Base-by-base conservation (phyloP, 2,329 filamentous ascomycete genomes). In the Ceratocystis smalleyi region DNA sequence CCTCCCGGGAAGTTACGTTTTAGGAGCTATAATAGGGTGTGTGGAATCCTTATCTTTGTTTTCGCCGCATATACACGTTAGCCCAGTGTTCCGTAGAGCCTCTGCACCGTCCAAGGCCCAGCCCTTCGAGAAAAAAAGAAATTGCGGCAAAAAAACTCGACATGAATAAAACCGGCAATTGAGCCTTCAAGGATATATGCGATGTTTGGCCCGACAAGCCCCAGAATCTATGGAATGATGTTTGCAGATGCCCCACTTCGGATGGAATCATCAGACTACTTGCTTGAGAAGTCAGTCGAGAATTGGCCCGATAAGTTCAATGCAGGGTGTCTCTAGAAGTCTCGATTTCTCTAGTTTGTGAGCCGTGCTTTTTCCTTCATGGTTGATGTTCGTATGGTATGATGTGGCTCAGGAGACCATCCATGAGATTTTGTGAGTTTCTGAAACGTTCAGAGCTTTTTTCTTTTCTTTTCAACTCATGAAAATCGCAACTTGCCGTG, bases 161-260 rank as follows among this genome's bases (percentile, higher is more conserved):
- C 10, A 15, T 19, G 27, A 35, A 57, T 57, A 57, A 57, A 57
- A 3, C 8, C 3, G 8, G 3, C 2, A 8, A 30, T 57, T 19
- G 12, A 35, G 3, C 27, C 10, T 35, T 35, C 27, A n/a, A 30
- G 27, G 12, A 57, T 32, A 17, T n/a, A n/a, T 35, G 24, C 32
- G 30, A 30, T 7, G 15, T 35, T n/a, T 35, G 54, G 54, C 27
- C 35, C 54, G 30, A 35, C 54, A 30, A 32, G 32, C 24, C n/a
- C 27, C 8, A 57, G 27, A 57, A 22, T 32, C 55, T 5, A 63
- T 65, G 51, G 60, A 63, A 43, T 65, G 64, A 65, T 65, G 47
- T 59, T 51, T 65, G 64, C 64, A 65, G 59, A 65, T 65, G 60
- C 60, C 19, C 54, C 54, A 57, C 54, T 57, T 24, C 27, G 17